Base-by-base conservation (phyloP, 129 eudicot genomes). In the Flaveria ramosissima region DNA sequence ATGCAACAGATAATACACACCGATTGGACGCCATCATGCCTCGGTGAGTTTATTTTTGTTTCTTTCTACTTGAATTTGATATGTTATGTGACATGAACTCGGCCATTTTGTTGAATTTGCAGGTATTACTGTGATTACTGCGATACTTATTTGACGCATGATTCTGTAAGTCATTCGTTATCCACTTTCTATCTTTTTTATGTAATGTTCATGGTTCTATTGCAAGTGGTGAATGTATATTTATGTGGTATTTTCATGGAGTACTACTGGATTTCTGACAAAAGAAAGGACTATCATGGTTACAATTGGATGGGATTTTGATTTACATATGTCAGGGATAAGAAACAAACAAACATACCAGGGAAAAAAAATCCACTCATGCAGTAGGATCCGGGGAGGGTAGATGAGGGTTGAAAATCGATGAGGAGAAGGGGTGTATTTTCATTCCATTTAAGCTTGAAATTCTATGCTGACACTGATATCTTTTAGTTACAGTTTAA, bases 101-200 rank as follows among this genome's bases (percentile, higher is more conserved):
- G 60, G 16, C 45, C 1, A 63, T 73, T 42, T 70, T 26, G 66
- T 48, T 76, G 78, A 55, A 71, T 70, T 68, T 75, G 73, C 88
- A 92, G 97, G 86, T 89, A 92, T 77, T 92, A 92, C 78, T 92
- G 96, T 71, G 97, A 92, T 75, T 92, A 92, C 48, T 92, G 96
- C 63, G 98, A 93, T 72, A 93, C 98, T 61, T 93, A 88, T 75
- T 80, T 93, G 87, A 93, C 98, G 0, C 98, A 93, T 79, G 98
- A 93, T 85, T 93, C 98, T 26, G 98, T 90, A 74, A 88, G 91
- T 60, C n/a, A 11, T 72, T 20, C 13, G 3, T 51, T 19, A 17
- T 15, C 59, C 24, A 24, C 8, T 11, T 50, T 72, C 24, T 15
- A 53, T 59, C 43, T 56, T 71, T 24, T 7, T 43, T 3, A 2